phyloP scores from a whole-genome alignment of 768 basidiomycete genomes.

The Russula sp. region DNA sequence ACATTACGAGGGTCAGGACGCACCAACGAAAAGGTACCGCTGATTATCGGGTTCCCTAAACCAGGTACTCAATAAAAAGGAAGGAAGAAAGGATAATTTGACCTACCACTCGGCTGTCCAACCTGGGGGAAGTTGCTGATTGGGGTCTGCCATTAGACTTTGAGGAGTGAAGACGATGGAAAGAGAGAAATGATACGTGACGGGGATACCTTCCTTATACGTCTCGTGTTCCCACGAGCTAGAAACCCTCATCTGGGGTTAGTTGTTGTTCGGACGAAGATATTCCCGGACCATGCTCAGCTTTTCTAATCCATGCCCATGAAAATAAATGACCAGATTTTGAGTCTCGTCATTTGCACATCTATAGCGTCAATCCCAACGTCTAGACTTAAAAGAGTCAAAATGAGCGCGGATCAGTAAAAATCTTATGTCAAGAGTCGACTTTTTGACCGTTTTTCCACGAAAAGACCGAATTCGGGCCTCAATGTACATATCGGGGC shows the following conservation, averaged over 20 bases:
- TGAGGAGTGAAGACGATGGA: slow-evolving; percentile 20
- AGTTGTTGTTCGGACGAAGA: too few relatives aligned
- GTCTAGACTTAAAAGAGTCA: neutral
- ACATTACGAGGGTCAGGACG: slow-evolving; percentile 35
- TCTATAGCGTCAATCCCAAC: neutral
- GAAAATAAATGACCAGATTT: neutral
- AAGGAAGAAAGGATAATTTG: neutral
- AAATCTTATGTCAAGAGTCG: too few relatives aligned
- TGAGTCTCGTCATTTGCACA: neutral
- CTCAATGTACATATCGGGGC: neutral
- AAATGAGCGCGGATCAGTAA: neutral
- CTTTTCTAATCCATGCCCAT: too few relatives aligned
- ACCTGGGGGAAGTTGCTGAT: slow-evolving; percentile 81
- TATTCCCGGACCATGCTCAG: too few relatives aligned
- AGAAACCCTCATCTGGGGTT: slow-evolving; percentile 22
- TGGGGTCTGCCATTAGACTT: slow-evolving; percentile 46
- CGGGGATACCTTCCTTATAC: slow-evolving; percentile 16
- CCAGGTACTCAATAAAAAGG: slow-evolving; percentile 25
- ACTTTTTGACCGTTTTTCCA: neutral
- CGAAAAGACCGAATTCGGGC: neutral
- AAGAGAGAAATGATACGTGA: slow-evolving; percentile 9
- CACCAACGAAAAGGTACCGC: slow-evolving; percentile 87
- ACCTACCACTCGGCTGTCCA: slow-evolving; percentile 91
- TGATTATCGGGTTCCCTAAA: slow-evolving; percentile 76
- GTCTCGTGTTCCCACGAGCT: slow-evolving; percentile 22